Evolutionary conservation across 306 rosid species (phyloP).

Genomic region (Carpinus viminea): DNA sequence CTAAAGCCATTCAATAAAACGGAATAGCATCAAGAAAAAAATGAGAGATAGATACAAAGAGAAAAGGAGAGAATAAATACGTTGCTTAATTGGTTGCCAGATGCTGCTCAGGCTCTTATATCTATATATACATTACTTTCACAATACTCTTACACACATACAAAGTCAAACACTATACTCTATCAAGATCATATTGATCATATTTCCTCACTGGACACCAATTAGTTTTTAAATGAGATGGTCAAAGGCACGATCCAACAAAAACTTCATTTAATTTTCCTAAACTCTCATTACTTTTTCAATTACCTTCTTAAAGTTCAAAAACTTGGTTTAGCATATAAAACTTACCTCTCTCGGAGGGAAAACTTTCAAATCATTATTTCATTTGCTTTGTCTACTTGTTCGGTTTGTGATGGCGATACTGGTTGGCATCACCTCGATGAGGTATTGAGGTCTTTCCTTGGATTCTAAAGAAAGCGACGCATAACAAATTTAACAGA

Average conservation of each 20-base stretch:
- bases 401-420: constrained; percentile 29
- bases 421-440: constrained; percentile 6
- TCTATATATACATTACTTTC: constrained; percentile 29
- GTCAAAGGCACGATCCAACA: no score
- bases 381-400: constrained; percentile 1
- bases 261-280: no score
- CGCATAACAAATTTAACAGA: background rate
- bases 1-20: background rate
- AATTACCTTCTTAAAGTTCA: no score
- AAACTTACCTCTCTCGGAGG: no score
- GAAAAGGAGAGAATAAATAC: constrained; percentile 46
- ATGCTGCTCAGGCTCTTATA: background rate
- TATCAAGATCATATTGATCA: constrained; percentile 88
- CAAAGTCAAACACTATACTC: no score
- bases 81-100: constrained; percentile 34
- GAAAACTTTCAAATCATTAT: background rate
- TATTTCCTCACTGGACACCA: no score
- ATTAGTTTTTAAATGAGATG: no score
- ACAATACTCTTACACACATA: no score
- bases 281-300: no score
- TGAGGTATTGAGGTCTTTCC: background rate
- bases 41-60: no score
- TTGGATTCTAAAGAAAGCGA: constrained; percentile 31
- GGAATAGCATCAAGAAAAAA: constrained; percentile 24
- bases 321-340: no score